phyloP scores from a whole-genome alignment of 169 alveolate species.

The Eimeria acervulina region DNA sequence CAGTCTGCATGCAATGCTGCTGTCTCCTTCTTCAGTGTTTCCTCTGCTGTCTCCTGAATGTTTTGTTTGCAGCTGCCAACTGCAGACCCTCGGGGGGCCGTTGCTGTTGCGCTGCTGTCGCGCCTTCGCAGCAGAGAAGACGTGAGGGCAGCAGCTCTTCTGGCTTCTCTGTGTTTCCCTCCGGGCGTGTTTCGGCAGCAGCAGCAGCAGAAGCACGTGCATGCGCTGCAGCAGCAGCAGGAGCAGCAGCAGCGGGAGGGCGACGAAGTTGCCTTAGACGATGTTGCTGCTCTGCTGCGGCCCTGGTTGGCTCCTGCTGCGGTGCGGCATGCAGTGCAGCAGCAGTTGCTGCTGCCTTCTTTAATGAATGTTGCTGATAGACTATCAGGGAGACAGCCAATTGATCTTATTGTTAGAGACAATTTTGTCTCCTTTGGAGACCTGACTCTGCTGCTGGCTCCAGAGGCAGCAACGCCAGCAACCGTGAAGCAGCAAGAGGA shows the following conservation, averaged over 20 bases:
- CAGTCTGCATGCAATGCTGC: no score
- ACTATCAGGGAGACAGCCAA: not conserved
- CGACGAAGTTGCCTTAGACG: not conserved
- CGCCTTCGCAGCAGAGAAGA: conserved; percentile 54
- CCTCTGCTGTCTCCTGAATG: no score
- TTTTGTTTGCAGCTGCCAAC: conserved; percentile 76
- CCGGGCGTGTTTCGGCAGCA: not conserved
- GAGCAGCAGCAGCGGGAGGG: conserved; percentile 25
- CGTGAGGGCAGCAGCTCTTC: conserved; percentile 15
- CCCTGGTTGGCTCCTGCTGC: conserved; percentile 46
- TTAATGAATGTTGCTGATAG: not conserved
- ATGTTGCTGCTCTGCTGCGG: conserved; percentile 33
- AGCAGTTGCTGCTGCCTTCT: conserved; percentile 2
- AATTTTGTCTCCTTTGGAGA: not conserved
- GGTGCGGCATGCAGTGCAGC: conserved; percentile 60
- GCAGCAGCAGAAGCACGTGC: conserved; percentile 52
- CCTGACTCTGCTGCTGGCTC: conserved; percentile 46
- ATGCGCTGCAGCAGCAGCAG: not conserved
- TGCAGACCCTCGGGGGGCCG: conserved; percentile 48
- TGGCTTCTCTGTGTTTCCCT: conserved; percentile 54
- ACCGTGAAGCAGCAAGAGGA: not conserved
- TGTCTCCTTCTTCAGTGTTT: no score
- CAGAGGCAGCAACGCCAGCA: not conserved
- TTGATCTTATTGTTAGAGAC: conserved; percentile 14
- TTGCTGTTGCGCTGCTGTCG: conserved; percentile 73